Percentiles rank a stretch among this genome's conserved stretches.
Evolutionary conservation across 176 grass and related monocot species (phyloP).

Genomic region (Raddia distichophylla): DNA sequence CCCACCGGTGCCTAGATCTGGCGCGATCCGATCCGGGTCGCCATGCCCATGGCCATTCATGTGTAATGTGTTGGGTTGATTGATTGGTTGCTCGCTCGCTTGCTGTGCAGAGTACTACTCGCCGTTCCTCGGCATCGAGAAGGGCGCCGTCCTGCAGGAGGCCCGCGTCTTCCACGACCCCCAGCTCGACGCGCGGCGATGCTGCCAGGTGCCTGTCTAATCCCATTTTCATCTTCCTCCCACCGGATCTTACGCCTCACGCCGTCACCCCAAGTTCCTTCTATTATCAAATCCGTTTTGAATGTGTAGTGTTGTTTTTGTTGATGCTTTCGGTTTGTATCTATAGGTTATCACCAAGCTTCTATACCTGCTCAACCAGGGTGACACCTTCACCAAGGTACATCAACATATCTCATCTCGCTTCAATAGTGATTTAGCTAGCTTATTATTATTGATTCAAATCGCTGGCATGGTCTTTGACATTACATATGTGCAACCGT

Average conservation of each 20-base stretch:
- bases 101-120: conserved; percentile 79
- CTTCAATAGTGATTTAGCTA: not conserved
- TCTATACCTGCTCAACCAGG: conserved; percentile 98
- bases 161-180: conserved; percentile 94
- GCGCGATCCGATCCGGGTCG: conserved; percentile 7
- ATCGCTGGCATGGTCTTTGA: not conserved
- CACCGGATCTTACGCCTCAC: conserved; percentile 20
- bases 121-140: conserved; percentile 96
- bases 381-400: conserved; percentile 96
- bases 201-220: conserved; percentile 75
- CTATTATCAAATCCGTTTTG: not conserved
- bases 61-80: not conserved
- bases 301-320: not conserved
- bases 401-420: not conserved
- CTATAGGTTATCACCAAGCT: conserved; percentile 98
- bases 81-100: conserved; percentile 30
- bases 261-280: not conserved
- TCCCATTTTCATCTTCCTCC: not conserved
- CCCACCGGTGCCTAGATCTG: conserved; percentile 25
- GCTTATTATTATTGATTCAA: not conserved
- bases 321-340: conserved; percentile 30
- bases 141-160: conserved; percentile 97
- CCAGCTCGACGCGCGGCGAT: conserved; percentile 87
- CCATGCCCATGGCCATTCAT: not conserved
- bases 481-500: not conserved